Evolutionary conservation across 192 early-diverging fungal species (phyloP), one percentile per base, ranked within the genome.

Genomic region (Umbelopsis sp.): DNA sequence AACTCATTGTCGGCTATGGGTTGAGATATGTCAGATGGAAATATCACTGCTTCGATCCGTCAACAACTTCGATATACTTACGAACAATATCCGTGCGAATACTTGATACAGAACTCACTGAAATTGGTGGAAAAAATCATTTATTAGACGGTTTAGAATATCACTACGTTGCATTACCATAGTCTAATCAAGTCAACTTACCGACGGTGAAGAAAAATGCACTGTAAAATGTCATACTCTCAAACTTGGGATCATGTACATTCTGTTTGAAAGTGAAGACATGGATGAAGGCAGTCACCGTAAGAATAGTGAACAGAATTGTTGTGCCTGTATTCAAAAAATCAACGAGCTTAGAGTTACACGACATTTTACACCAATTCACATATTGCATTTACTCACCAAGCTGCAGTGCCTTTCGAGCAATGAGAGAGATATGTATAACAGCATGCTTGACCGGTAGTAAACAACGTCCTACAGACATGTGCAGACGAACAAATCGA

Each of bases 271-370:
- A 88, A 7, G 90, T 80, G 74, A 87, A 83, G 12, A 87, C 77
- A 45, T 93, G 92, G 12, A 91, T 88, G 66, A 87, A 87, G 31
- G 89, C 91, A 0, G 91, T 85, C 54, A 92, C 90, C 3, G 89
- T 89, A 53, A 91, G 74, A 44, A 93, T 81, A 1, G 90, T 91
- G 45, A 87, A 87, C 34, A 91, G 84, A 59, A 93, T 91, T 0
- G 89, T 82, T 0, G 87, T 80, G 34, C 82, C 74, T 76, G 7
- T 17, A 50, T 52, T 17, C 17, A 20, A 32, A 36, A 41, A 4
- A 11, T 41, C 1, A 41, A 49, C 24, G 14, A 50, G 21, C 9
- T 24, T 31, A 7, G 43, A 8, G 0, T 9, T 8, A 12, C 5
- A 36, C 41, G 44, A 2, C 31, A 20, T 9, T 4, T 12, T 11